Base-by-base conservation (phyloP, 495 filamentous ascomycete species). In the Tetracladium marchalianum region DNA sequence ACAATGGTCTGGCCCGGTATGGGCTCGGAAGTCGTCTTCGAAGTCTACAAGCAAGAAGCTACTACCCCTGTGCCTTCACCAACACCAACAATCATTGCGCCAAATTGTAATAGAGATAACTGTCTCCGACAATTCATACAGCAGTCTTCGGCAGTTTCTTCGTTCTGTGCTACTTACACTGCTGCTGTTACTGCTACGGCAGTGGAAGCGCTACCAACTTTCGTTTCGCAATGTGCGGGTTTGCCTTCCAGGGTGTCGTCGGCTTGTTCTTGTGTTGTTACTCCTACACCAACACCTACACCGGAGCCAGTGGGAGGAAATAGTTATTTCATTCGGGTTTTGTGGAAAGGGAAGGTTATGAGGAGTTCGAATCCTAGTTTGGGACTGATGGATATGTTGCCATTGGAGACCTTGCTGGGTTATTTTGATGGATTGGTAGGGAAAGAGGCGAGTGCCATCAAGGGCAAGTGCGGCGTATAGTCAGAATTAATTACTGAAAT, bases 1-100 rank as follows among this genome's bases (percentile, higher is more conserved):
- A 53, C 61, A 34, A 86, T 85, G 81, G 75, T 84, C 4, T 87
- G 82, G 82, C 82, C 81, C 0, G 82, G 82, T 0, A 82, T 86
- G 78, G 82, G 82, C 0, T 63, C 68, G 8, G 81, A 85, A 57
- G 64, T 85, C 5, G 70, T 83, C 0, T 84, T 87, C 55, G 82
- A 87, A 64, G 35, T 83, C 10, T 82, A 77, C 44, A 63, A 60
- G 41, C 59, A 55, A 37, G 52, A 49, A 33, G 40, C 35, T 10
- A 31, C 19, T 12, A 36, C 38, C n/a, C 9, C 45, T 13, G 1
- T 44, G 24, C 44, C 44, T 1, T 36, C 35, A 13, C 17, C 41
- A 19, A 46, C 51, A 3, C 32, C 53, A 6, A 32, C 52, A 0
- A 41, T 52, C 31, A 35, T 52, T 6, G 37, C 44, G 9, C 49